Base-by-base conservation (phyloP, 2,329 filamentous ascomycete genomes). In the Ramichloridium luteum region DNA sequence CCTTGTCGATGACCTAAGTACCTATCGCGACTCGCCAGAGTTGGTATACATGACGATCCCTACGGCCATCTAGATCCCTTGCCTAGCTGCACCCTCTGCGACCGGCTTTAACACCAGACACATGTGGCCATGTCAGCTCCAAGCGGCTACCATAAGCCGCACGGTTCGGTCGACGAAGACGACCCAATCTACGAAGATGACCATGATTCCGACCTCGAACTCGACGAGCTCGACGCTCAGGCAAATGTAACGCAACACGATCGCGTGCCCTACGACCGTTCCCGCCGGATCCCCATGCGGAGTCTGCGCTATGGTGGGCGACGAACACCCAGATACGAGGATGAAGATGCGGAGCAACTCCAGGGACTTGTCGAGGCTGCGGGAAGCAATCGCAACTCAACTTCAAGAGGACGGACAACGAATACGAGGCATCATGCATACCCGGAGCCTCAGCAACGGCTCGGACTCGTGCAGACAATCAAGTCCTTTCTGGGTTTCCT, bases 181-280 rank as follows among this genome's bases (percentile, higher is more conserved):
- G 65, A 75, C 36, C 39, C 8, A 23, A 23, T n/a, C n/a, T 23
- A 47, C 31, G 33, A 38, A 22, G 38, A 49, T 35, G 43, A 50
- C 27, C 42, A 45, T 53, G 80, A 86, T 54, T 82, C 77, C 30
- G 80, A 88, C 54, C 72, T 78, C 46, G 77, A 82, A 41, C 66
- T 90, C 49, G 79, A 86, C 50, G 82, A 88, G 64, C 74, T 90
- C 44, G 80, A 86, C 52, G 80, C 81, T 13, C 47, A 46, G 12
- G 46, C 34, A 52, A 51, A 35, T 13, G 16, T 37, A 13, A 23
- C 20, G 20, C 8, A n/a, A n/a, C n/a, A n/a, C n/a, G n/a, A n/a
- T n/a, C n/a, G n/a, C n/a, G n/a, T n/a, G n/a, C n/a, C n/a, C n/a
- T n/a, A n/a, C n/a, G 60, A 64, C 43, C 57, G 61, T 30, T 57